A percentile compares a stretch with the other conserved stretches of the same genome.
These are phyloP conservation scores for Spathaspora jeffriesii DNA, from an alignment of 1,139 yeast genomes.

Conservation along the genomic window DNA sequence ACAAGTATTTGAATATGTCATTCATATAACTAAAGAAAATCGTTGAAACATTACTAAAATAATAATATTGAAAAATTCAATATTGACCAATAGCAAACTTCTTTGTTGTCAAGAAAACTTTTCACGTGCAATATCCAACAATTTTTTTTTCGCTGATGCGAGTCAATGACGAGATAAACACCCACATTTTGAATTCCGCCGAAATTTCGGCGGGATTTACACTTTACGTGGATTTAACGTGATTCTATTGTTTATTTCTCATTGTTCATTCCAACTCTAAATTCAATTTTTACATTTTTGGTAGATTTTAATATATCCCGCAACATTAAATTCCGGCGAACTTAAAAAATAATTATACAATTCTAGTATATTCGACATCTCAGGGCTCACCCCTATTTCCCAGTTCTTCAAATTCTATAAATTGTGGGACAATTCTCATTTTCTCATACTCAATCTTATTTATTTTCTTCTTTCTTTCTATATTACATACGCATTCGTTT, in stretches of 20 bases:
- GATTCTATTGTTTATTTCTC: background rate
- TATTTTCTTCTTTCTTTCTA: background rate
- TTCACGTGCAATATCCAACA: conserved; percentile 3
- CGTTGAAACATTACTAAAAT: background rate
- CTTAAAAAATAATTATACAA: conserved; percentile 1
- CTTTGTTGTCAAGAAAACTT: background rate
- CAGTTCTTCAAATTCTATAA: conserved; percentile 15
- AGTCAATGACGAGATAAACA: background rate
- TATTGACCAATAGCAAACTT: background rate
- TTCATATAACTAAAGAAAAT: background rate
- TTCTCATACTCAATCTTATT: background rate
- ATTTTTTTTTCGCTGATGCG: background rate
- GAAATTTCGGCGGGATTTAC: conserved; percentile 26
- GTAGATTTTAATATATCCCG: background rate
- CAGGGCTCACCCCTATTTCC: conserved; percentile 2
- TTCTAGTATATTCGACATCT: conserved; percentile 1
- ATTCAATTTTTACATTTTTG: background rate
- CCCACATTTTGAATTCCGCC: conserved; percentile 20
- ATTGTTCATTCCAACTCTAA: background rate
- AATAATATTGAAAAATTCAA: background rate
- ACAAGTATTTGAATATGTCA: background rate
- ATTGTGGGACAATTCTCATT: conserved; percentile 12
- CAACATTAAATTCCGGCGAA: conserved; percentile 6
- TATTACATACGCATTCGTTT: background rate
- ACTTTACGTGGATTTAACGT: conserved; percentile 3